Evolutionary conservation across 2,329 filamentous ascomycete genomes (phyloP).

Genomic region (Leptographium procerum): DNA sequence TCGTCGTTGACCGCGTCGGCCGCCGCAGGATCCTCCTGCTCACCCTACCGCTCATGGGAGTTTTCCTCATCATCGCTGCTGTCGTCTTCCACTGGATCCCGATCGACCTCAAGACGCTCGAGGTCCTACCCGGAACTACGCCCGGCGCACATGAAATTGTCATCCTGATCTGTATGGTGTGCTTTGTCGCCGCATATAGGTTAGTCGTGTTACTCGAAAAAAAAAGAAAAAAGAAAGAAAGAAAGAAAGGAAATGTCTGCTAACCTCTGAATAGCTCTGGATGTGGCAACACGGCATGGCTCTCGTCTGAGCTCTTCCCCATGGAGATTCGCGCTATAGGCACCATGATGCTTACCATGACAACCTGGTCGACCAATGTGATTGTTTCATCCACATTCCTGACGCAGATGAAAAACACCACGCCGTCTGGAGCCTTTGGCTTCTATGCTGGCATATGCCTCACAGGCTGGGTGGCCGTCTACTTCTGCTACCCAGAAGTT

Average conservation of each 20-base stretch:
- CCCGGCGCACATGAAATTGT: background rate
- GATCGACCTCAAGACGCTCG: background rate
- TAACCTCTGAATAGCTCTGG: background rate
- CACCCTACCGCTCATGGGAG: background rate
- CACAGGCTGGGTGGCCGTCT: background rate
- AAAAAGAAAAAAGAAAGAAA: background rate
- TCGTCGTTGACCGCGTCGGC: slow-evolving; percentile 67
- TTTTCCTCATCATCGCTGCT: background rate
- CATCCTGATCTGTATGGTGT: background rate
- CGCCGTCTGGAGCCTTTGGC: background rate
- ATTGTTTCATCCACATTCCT: slow-evolving; percentile 2
- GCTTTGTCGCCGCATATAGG: slow-evolving; percentile 1
- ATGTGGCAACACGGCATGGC: background rate
- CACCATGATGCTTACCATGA: slow-evolving; percentile 1
- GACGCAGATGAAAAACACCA: slow-evolving; percentile 1
- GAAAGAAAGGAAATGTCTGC: no score
- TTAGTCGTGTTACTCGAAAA: background rate
- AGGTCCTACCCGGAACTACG: background rate
- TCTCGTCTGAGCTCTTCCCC: slow-evolving; percentile 1
- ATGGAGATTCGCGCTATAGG: slow-evolving; percentile 1
- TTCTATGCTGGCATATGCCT: slow-evolving; percentile 1
- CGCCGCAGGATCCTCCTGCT: slow-evolving; percentile 62
- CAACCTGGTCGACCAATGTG: background rate
- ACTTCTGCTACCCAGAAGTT: slow-evolving; percentile 2
- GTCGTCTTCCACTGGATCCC: slow-evolving; percentile 2